Percentiles rank a stretch among this genome's conserved stretches.
Evolutionary conservation across 2,329 filamentous ascomycete genomes (phyloP).

Genomic region (Xylaria sp.): DNA sequence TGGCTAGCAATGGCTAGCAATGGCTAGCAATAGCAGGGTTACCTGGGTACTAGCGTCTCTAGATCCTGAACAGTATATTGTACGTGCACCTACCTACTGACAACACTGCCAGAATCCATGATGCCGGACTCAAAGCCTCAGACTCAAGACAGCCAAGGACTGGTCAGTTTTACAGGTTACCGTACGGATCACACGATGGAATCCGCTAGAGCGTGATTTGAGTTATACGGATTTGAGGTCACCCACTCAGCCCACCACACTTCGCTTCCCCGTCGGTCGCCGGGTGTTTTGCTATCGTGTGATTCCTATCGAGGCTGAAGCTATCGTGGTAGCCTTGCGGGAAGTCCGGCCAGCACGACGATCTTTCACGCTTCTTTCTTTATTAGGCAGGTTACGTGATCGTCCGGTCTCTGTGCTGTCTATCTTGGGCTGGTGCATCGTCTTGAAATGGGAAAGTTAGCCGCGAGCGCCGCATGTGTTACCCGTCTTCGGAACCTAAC

Average conservation of each 20-base stretch:
- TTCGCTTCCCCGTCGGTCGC: background rate
- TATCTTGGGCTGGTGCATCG: background rate
- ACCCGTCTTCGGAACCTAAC: background rate
- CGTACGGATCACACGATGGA: too few species aligned
- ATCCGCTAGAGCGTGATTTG: background rate
- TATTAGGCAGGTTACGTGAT: slow-evolving; percentile 11
- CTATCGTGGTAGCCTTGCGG: background rate
- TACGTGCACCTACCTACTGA: too few species aligned
- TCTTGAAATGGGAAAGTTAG: background rate
- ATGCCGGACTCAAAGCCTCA: too few species aligned
- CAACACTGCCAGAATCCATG: too few species aligned
- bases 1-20: too few species aligned
- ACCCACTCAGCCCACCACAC: background rate
- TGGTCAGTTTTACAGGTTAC: too few species aligned
- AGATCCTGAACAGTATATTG: too few species aligned
- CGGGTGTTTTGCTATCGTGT: background rate
- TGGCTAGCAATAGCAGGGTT: too few species aligned
- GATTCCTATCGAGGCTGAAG: background rate
- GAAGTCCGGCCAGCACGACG: background rate
- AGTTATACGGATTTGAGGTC: background rate
- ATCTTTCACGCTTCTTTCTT: background rate
- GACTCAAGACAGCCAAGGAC: too few species aligned
- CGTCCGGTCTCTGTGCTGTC: background rate
- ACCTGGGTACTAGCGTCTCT: too few species aligned
- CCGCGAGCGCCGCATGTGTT: background rate